Percentiles rank a stretch among this genome's conserved stretches.
phyloP scores from a whole-genome alignment of 768 basidiomycete genomes.

The Candolleomyces efflorescens region DNA sequence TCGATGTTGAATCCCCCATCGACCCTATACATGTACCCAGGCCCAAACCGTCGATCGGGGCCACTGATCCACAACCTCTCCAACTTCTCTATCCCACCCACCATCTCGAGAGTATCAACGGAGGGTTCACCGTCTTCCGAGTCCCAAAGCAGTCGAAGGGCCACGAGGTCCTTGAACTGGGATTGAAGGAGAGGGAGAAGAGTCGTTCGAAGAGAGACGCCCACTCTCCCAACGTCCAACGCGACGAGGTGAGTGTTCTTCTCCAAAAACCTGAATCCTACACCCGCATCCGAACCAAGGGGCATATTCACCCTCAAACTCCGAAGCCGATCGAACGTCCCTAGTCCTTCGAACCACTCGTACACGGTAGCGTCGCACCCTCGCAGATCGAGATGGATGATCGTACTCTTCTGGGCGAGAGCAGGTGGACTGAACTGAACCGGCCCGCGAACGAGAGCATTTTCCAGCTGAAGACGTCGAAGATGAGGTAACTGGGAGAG shows the following conservation, averaged over 20 bases:
- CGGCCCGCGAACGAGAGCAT: too few relatives aligned
- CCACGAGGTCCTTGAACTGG: background rate
- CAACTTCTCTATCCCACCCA: background rate
- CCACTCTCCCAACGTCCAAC: background rate
- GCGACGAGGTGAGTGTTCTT: background rate
- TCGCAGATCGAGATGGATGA: background rate
- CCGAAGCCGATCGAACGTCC: background rate
- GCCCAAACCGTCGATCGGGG: too few relatives aligned
- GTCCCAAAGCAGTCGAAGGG: background rate
- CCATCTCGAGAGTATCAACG: background rate
- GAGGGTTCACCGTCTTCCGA: background rate
- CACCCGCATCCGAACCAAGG: background rate
- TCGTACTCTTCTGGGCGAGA: background rate
- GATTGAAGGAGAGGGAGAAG: background rate
- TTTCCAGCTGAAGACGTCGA: background rate
- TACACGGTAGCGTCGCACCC: background rate
- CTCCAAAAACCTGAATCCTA: background rate
- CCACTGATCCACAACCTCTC: background rate
- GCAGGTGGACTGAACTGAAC: background rate
- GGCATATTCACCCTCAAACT: background rate
- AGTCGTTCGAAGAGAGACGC: background rate
- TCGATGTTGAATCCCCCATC: background rate
- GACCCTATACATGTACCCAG: too few relatives aligned
- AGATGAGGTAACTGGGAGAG: background rate
- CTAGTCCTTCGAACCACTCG: background rate